Percentiles rank a stretch among this genome's conserved stretches.
Evolutionary conservation across 148 eudicot species (phyloP).

Genomic region (Limonium bicolor): DNA sequence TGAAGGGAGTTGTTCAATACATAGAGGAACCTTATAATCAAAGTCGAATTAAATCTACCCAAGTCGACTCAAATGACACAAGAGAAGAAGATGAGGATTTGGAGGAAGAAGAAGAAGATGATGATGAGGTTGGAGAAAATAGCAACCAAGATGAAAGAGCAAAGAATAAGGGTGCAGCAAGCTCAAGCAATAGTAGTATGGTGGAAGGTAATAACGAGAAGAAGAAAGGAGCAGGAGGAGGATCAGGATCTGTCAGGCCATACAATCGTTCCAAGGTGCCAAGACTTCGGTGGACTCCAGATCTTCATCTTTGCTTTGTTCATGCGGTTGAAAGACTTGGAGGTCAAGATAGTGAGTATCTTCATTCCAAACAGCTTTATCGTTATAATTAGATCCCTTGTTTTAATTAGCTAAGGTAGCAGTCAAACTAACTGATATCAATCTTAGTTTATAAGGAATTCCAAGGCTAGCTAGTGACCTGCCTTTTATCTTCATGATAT

Average conservation of each 20-base stretch:
- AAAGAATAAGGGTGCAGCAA: constrained; percentile 25
- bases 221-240: constrained; percentile 1
- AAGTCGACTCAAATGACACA: too few relatives aligned
- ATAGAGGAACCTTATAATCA: too few relatives aligned
- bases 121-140: constrained; percentile 19
- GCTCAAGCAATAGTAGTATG: constrained; percentile 67
- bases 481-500: not conserved
- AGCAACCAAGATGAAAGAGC: constrained; percentile 3
- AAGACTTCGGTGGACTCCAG: constrained; percentile 85
- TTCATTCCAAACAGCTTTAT: not conserved
- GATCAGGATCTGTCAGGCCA: constrained; percentile 34
- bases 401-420: not conserved
- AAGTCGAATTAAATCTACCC: too few relatives aligned
- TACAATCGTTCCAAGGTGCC: constrained; percentile 73
- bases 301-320: constrained; percentile 65
- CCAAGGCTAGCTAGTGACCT: not conserved
- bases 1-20: too few relatives aligned
- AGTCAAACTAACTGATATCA: not conserved
- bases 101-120: constrained; percentile 17
- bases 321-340: constrained; percentile 74
- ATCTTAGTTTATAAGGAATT: not conserved
- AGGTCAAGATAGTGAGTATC: constrained; percentile 64
- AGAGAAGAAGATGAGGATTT: not conserved
- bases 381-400: not conserved
- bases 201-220: constrained; percentile 45